Evolutionary conservation across 73 alveolate species (phyloP).

Genomic region (Urostyla sp.): DNA sequence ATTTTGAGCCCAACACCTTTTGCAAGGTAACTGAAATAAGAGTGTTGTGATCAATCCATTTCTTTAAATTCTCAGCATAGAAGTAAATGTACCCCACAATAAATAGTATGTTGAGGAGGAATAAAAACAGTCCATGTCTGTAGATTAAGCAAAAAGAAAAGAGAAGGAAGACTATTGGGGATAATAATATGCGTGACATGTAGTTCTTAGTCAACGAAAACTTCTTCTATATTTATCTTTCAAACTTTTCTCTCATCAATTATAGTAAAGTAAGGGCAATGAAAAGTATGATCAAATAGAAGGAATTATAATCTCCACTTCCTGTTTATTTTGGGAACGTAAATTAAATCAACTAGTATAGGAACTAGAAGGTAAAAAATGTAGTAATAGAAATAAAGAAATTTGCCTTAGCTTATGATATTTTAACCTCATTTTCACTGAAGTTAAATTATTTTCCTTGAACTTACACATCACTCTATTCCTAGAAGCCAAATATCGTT

Average conservation of each 20-base stretch:
- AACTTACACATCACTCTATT: background rate
- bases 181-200: background rate
- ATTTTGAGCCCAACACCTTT: too few species aligned
- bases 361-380: background rate
- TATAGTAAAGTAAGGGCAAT: background rate
- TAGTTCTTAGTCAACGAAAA: background rate
- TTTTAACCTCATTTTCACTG: background rate
- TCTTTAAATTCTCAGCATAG: conserved; percentile 6
- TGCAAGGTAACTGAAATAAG: background rate
- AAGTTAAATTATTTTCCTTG: conserved; percentile 21
- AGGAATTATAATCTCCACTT: background rate
- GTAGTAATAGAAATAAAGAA: background rate
- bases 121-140: background rate
- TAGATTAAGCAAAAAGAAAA: conserved; percentile 9
- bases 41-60: background rate
- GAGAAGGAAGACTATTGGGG: conserved; percentile 21
- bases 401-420: conserved; percentile 38
- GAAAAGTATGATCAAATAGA: conserved; percentile 40
- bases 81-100: conserved; percentile 9
- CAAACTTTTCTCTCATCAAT: conserved; percentile 38
- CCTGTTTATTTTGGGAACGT: background rate
- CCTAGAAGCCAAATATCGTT: too few species aligned
- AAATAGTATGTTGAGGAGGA: conserved; percentile 22
- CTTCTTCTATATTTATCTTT: conserved; percentile 1
- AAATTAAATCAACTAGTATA: background rate